Evolutionary conservation across 202 grass and related monocot species (phyloP), one percentile per base, ranked within the genome.

Genomic region (Schoenoplectus triqueter): DNA sequence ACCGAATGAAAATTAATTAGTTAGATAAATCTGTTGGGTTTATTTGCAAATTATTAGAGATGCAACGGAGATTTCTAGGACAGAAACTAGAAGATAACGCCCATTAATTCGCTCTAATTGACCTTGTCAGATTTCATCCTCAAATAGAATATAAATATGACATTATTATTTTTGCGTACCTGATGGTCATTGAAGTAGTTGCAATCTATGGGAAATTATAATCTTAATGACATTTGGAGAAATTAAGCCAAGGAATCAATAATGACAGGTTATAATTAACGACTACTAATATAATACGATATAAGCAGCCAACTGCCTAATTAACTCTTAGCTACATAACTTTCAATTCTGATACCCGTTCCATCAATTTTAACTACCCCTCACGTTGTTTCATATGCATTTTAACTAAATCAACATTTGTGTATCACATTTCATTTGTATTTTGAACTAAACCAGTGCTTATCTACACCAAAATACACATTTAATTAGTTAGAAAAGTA

Each of bases 151-250:
- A 60, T 18, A 61, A 56, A 78, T 60, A 45, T 4, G 19, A 79
- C 0, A 60, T 59, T 14, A 18, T 79, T 61, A 17, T 61, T 59
- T 56, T 56, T 76, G 15, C 41, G 3, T 14, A 18, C 39, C 31
- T 62, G 14, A 55, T 83, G 71, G 65, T 83, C 81, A 56, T 83
- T 56, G 66, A 69, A 69, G 81, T 83, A 83, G 81, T 83, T 83
- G 81, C 57, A 83, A 52, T 22, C 7, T 15, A 77, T 5, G 21
- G 21, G n/a, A 40, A 13, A 77, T 40, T 1, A 56, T 69, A 41
- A 66, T n/a, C 20, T 70, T 69, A 66, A 68, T 83, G 48, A 70
- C 63, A 83, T 41, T 54, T 54, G 15, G 40, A 69, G 81, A 70
- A 83, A 83, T 83, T 71, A 83, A 83, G 48, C 81, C 19, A 69